Evolutionary conservation across 495 filamentous ascomycete genomes (phyloP).

Genomic region (Talaromyces nanjingensis): DNA sequence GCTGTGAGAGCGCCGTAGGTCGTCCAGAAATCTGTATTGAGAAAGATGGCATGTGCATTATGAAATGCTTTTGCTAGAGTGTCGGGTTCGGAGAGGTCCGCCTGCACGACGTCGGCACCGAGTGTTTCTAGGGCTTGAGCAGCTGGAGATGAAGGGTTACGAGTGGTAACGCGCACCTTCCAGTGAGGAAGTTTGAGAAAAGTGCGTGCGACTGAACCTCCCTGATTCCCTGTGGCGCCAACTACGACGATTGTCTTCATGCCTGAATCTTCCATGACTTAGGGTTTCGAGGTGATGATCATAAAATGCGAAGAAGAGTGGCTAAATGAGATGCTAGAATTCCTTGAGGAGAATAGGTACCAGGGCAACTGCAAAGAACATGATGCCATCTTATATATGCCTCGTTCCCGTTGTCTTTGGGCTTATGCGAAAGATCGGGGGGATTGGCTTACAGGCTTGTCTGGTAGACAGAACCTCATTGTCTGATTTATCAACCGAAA

Average conservation of each 20-base stretch:
- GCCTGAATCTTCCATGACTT: neutral
- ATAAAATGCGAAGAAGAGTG: neutral
- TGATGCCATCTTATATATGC: neutral
- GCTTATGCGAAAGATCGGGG: neutral
- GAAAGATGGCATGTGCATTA: conserved; percentile 44
- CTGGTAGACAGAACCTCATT: neutral
- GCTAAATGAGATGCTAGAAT: neutral
- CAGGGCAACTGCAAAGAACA: neutral
- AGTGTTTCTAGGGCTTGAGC: conserved; percentile 25
- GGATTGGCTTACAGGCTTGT: neutral
- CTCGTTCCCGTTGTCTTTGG: neutral
- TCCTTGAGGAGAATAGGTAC: neutral
- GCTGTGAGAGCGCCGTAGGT: conserved; percentile 11
- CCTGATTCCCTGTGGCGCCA: conserved; percentile 40
- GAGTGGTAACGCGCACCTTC: conserved; percentile 35
- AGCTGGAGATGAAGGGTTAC: conserved; percentile 35
- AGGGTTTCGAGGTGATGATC: neutral
- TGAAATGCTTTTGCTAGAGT: conserved; percentile 39
- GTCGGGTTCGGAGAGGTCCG: conserved; percentile 34
- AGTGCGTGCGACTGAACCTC: conserved; percentile 35
- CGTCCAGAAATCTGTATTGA: conserved; percentile 46
- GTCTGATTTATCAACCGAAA: neutral
- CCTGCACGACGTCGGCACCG: conserved; percentile 43
- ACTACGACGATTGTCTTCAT: conserved; percentile 23
- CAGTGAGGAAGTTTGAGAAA: conserved; percentile 30